Conservation (phyloP, 352 stramenopile genomes). For the Phytopythium cucurbitacearum region DNA sequence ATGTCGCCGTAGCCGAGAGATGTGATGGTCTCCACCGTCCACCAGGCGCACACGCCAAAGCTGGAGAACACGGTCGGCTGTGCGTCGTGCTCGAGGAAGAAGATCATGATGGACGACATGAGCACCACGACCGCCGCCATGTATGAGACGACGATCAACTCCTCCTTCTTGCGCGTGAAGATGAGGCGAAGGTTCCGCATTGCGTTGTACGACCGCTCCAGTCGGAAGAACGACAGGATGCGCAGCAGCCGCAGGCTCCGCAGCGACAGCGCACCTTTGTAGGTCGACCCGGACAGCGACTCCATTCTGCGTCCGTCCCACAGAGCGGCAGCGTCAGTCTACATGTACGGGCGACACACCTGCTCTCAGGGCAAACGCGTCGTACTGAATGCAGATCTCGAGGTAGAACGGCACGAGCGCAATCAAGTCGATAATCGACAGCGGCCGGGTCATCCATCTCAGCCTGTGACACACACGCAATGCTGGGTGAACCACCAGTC, state of each 20-base stretch:
- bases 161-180: conserved; percentile 55
- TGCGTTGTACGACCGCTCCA: conserved; percentile 60
- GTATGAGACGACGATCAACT: conserved; percentile 58
- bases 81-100: conserved; percentile 50
- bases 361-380: not conserved
- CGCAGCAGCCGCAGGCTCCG: conserved; percentile 52
- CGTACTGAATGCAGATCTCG: conserved; percentile 44
- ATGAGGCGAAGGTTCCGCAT: conserved; percentile 53
- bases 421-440: conserved; percentile 55
- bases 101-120: conserved; percentile 56
- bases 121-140: conserved; percentile 49
- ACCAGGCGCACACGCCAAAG: conserved; percentile 50
- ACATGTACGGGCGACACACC: no score
- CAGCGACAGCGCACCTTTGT: conserved; percentile 40
- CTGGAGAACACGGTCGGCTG: conserved; percentile 47
- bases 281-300: conserved; percentile 10
- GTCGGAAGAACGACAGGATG: conserved; percentile 49
- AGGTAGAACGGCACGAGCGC: conserved; percentile 57
- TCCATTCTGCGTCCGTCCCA: not conserved
- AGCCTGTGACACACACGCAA: conserved; percentile 16
- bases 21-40: conserved; percentile 61
- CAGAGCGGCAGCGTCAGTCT: no score
- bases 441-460: conserved; percentile 50
- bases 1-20: conserved; percentile 65
- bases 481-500: not conserved